Base-by-base conservation (phyloP, 163 green algal species). In the Trebouxiophyceae sp. region DNA sequence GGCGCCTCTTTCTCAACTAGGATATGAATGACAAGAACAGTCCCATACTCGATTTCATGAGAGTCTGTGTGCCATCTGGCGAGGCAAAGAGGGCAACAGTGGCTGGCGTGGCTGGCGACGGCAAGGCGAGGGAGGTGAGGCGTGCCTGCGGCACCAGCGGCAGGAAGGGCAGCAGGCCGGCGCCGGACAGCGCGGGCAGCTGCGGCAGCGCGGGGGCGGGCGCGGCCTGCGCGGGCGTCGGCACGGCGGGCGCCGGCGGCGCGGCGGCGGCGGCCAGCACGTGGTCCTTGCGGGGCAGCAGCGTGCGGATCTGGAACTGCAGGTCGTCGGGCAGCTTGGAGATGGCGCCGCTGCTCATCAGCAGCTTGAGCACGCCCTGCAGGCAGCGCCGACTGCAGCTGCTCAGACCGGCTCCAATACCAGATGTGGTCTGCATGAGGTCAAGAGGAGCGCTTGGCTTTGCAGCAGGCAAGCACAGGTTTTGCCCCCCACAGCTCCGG, bases 251-350 rank as follows among this genome's bases (percentile, higher is more conserved):
- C 6, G 56, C 6, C 4, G 20, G 19, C 7, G 27, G 33, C 39
- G 34, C n/a, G n/a, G n/a, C n/a, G n/a, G n/a, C n/a, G n/a, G n/a
- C n/a, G n/a, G n/a, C n/a, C n/a, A 60, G 54, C 23, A 34, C 24
- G 57, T 24, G 19, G 12, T 27, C 22, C 44, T 47, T 57, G 55
- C 65, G 55, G 26, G 65, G 65, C 44, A 71, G 39, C 28, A 71
- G 65, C 44, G 62, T 57, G 57, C 65, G 65, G 8, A 71, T 30
- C 30, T 54, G 61, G 57, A 56, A 71, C 44, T 71, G 65, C 65
- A 71, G 34, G 27, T 71, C 57, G 3, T 65, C 45, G 3, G 56
- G 46, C 56, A 71, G 65, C 44, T 46, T 55, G 33, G 28, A 61
- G 20, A 65, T 30, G 0, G 47, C 44, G 8, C 65, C 65, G 16